Evolutionary conservation across 345 rosid genomes (phyloP).

Genomic region (Mercurialis annua): DNA sequence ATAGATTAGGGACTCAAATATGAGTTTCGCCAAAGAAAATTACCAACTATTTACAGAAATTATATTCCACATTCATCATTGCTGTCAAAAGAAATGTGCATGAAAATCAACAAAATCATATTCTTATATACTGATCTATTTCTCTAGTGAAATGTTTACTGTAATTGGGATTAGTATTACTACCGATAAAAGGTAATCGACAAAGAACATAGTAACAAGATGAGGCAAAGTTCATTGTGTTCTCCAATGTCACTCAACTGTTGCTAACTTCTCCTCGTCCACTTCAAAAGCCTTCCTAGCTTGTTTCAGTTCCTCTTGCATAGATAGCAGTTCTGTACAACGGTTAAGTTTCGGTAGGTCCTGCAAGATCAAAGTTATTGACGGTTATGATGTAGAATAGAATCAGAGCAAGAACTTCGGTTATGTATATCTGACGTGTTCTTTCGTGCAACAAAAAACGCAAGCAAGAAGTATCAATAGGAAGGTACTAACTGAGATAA

Average conservation of each 20-base stretch:
- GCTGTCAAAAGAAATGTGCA: too few relatives aligned
- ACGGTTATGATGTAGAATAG: not conserved
- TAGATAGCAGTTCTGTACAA: conserved; percentile 71
- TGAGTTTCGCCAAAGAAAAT: too few relatives aligned
- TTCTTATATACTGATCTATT: too few relatives aligned
- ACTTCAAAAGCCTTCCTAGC: conserved; percentile 95
- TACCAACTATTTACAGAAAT: too few relatives aligned
- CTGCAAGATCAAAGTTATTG: conserved; percentile 37
- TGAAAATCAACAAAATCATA: too few relatives aligned
- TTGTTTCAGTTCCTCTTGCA: conserved; percentile 97
- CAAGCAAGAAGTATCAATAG: not conserved
- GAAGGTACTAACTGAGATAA: not conserved
- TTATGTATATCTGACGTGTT: not conserved
- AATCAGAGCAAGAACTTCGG: not conserved
- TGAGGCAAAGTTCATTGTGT: not conserved
- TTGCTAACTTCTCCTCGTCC: conserved; percentile 74
- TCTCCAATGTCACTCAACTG: conserved; percentile 33
- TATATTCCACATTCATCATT: too few relatives aligned
- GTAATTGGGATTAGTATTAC: too few relatives aligned
- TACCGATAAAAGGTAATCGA: too few relatives aligned
- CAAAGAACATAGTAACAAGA: too few relatives aligned
- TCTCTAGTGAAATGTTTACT: too few relatives aligned
- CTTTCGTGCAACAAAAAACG: not conserved
- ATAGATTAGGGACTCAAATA: too few relatives aligned
- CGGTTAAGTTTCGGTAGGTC: conserved; percentile 83